These are phyloP conservation scores for Mortierella sp. DNA, from an alignment of 371 early-diverging fungal species.

Conservation along the genomic window DNA sequence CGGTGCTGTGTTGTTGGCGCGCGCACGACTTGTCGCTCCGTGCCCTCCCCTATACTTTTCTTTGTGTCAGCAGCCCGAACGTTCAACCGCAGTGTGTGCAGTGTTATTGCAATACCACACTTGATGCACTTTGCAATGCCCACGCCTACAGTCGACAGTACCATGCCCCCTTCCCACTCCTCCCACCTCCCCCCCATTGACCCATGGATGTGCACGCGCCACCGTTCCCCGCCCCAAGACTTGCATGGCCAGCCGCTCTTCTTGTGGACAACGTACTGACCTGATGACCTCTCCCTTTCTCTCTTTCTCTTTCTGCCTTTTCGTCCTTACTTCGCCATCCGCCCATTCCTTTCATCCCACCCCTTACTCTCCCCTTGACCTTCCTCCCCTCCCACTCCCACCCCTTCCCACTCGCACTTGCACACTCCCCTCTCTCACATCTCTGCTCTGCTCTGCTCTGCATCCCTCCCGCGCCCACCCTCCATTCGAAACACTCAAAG, in stretches of 20 bases:
- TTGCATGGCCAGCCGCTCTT: background rate
- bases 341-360: background rate
- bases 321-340: too few relatives aligned
- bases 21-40: background rate
- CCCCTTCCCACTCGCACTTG: background rate
- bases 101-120: slow-evolving; percentile 9
- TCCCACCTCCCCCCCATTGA: background rate
- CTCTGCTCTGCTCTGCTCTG: background rate
- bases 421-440: background rate
- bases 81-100: slow-evolving; percentile 10
- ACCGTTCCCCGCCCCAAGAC: background rate
- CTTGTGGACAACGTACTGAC: background rate
- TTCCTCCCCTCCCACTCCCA: slow-evolving; percentile 1
- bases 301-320: background rate
- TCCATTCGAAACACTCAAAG: background rate
- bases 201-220: background rate
- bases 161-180: background rate
- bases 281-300: slow-evolving; percentile 3
- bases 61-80: background rate
- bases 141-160: slow-evolving; percentile 8
- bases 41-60: background rate
- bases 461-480: background rate
- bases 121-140: too few relatives aligned
- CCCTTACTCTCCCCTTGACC: background rate
- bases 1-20: slow-evolving; percentile 23